Evolutionary conservation across 225 moss, liverwort and hornwort genomes (phyloP).

Genomic region (Lunularia cruciata): DNA sequence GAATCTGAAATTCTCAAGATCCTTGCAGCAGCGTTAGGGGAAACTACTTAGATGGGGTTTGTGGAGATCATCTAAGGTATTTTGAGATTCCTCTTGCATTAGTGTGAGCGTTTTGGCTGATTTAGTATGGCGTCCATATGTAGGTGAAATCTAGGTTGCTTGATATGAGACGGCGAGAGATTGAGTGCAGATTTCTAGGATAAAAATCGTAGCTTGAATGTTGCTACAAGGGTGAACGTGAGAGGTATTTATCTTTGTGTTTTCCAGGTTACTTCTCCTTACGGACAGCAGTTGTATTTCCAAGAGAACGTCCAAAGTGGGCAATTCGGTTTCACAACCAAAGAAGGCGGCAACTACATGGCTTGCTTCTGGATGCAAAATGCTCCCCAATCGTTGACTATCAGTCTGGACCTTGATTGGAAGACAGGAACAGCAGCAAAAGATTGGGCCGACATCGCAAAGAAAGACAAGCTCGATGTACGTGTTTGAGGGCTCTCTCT

Average conservation of each 20-base stretch:
- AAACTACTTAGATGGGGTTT: no score
- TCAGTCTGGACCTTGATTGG: conserved; percentile 83
- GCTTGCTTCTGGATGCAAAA: conserved; percentile 85
- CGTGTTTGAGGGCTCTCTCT: no score
- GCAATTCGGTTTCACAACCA: conserved; percentile 84
- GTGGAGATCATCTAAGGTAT: no score
- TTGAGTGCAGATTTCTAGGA: no score
- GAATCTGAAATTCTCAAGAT: not conserved
- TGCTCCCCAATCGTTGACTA: conserved; percentile 30
- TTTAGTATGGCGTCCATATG: no score
- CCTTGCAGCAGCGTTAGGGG: not conserved
- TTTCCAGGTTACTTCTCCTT: conserved; percentile 75
- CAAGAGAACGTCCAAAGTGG: conserved; percentile 61
- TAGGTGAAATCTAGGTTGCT: no score
- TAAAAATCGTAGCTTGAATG: no score
- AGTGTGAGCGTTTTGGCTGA: no score
- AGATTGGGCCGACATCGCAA: conserved; percentile 91
- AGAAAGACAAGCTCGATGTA: conserved; percentile 97
- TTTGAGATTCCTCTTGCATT: no score
- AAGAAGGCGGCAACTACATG: conserved; percentile 79
- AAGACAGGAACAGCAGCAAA: conserved; percentile 92
- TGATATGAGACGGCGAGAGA: no score
- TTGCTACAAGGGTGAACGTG: no score
- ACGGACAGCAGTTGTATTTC: conserved; percentile 68
- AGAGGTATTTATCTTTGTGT: not conserved